phyloP scores from a whole-genome alignment of 169 alveolate species.

The Plasmodium knowlesi region DNA sequence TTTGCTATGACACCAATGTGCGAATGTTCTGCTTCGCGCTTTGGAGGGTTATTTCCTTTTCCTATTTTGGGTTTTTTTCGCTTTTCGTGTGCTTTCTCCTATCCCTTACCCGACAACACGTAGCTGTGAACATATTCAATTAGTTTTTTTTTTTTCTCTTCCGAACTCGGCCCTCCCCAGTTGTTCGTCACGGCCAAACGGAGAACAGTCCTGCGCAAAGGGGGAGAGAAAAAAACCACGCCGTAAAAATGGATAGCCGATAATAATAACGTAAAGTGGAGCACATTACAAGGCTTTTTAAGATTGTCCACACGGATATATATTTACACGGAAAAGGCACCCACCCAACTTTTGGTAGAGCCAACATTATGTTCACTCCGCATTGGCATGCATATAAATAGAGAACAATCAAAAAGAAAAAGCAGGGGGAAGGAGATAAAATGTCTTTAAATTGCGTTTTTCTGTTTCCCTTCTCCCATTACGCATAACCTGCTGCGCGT shows the following conservation, averaged over 20 bases:
- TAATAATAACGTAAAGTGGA: background rate
- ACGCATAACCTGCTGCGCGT: background rate
- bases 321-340: background rate
- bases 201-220: constrained; percentile 33
- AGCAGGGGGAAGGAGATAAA: background rate
- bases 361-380: background rate
- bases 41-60: background rate
- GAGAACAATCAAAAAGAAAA: background rate
- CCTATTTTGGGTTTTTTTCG: background rate
- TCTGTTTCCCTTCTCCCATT: background rate
- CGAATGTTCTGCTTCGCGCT: background rate
- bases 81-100: background rate
- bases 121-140: constrained; percentile 56
- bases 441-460: background rate
- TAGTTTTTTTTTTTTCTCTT: constrained; percentile 60
- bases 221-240: background rate
- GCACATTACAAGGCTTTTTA: background rate
- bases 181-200: constrained; percentile 61
- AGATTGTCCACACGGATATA: background rate
- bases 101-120: constrained; percentile 15
- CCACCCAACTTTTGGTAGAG: background rate
- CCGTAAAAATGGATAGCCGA: background rate
- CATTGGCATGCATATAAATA: background rate
- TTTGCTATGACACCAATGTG: background rate
- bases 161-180: constrained; percentile 67